Base-by-base conservation (phyloP, 176 grass and related monocot genomes). In the Tillandsia leiboldiana region DNA sequence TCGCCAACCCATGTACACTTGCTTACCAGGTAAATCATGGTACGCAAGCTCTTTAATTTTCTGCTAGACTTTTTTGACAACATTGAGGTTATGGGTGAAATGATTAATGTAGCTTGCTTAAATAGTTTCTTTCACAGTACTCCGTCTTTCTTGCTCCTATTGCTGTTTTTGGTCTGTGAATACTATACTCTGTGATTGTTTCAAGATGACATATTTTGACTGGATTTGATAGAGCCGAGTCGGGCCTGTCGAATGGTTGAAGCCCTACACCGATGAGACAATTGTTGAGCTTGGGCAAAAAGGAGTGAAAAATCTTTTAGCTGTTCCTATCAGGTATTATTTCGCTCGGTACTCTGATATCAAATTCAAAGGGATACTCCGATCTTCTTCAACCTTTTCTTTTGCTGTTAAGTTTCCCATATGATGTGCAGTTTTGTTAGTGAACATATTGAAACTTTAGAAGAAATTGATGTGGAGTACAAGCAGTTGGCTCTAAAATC, bases 401-500 rank as follows among this genome's bases (percentile, higher is more conserved):
- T 42, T 7, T 42, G 33, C 33, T 42, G 33, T 42, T 42, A 42
- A 42, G 12, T 48, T 65, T 79, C 15, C 3, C 51, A 64, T 66
- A 18, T 50, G 53, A 65, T 81, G 51, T 90, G 68, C 82, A 99
- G 94, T 72, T 99, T 99, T 79, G 94, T 99, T 66, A 99, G 94
- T 3, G 94, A 99, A 80, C 94, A 99, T 80, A 99, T 99, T 77
- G 94, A 99, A 85, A 99, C 94, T 48, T 83, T 99, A 63, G 94
- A 99, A 85, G 94, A 99, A 86, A 99, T 99, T 42, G 94, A 99
- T 70, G 94, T 99, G 51, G 94, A 99, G 63, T 96, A 96, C 84
- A 96, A 83, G 75, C 89, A 93, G 54, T 86, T 99, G 80, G 94
- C 94, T 65, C 72, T 99, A 66, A 71, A 90, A 83, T 97, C 94